Base-by-base conservation (phyloP, 129 eudicot genomes). In the Scalesia atractyloides region DNA sequence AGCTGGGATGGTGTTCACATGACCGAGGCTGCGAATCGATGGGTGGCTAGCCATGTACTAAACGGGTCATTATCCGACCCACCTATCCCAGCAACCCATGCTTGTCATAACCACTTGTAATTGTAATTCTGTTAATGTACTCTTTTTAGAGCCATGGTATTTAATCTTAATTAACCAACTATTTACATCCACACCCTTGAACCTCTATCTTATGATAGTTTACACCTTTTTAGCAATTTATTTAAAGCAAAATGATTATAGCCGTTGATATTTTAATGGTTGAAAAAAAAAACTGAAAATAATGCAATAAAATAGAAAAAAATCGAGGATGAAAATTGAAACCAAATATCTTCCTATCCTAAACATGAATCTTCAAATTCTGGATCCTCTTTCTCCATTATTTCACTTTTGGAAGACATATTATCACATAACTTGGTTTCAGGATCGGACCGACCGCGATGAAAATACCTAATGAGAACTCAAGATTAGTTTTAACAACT, bases 1-100 rank as follows among this genome's bases (percentile, higher is more conserved):
- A 80, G 68, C 61, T 91, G 92, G 95, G 97, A 91, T 37, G 91
- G 84, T 0, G 80, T 86, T 18, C 95, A 91, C 66, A 87, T 74
- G 80, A 69, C 94, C 30, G 83, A 87, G 77, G 88, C 91, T 41
- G 97, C 89, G 6, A 85, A 80, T 63, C 86, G 61, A 9, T 88
- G 89, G 95, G 71, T 84, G 73, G 84, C 95, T 26, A 78, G 75
- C 68, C 83, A 53, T 14, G 78, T 79, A 14, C 64, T 72, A 22
- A 20, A 57, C 11, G 36, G 63, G 22, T 20, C 63, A 5, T 10
- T 56, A 56, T 56, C 62, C 12, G 33, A 20, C 34, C 62, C 63
- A 20, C 63, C 63, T 7, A 57, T 57, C 63, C 63, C 63, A 20
- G 36, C 36, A 57, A 57, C 63, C 36, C 36, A 57, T 57, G 63